phyloP scores from a whole-genome alignment of 1,284 basidiomycete genomes.

The Sphaerobolus stellatus region DNA sequence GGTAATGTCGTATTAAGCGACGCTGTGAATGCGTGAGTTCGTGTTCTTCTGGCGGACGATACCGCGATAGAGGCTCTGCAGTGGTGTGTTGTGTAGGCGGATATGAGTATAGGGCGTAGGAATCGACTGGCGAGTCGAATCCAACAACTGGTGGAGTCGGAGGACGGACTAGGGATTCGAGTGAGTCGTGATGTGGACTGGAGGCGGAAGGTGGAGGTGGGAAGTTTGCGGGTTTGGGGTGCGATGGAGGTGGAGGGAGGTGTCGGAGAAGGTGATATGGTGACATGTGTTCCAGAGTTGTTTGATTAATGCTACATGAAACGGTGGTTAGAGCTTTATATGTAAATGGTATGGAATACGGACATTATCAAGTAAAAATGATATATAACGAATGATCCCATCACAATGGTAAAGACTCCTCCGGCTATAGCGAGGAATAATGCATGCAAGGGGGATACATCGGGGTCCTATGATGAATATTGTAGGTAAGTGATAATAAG shows the following conservation, averaged over 20 bases:
- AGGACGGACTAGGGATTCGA: too few relatives aligned
- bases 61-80: conserved; percentile 1
- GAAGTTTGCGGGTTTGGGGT: neutral
- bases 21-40: conserved; percentile 73
- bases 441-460: conserved; percentile 58
- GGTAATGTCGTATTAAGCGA: conserved; percentile 63
- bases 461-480: conserved; percentile 11
- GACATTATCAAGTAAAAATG: conserved; percentile 80
- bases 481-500: too few relatives aligned
- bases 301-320: conserved; percentile 72
- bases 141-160: too few relatives aligned
- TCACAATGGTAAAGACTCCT: conserved; percentile 59
- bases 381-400: conserved; percentile 77
- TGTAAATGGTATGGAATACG: conserved; percentile 31
- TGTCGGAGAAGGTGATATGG: conserved; percentile 73
- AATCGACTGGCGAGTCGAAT: too few relatives aligned
- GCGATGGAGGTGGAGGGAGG: conserved; percentile 32
- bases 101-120: conserved; percentile 14
- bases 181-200: too few relatives aligned
- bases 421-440: conserved; percentile 66
- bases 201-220: neutral
- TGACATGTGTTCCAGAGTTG: conserved; percentile 78
- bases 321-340: conserved; percentile 1
- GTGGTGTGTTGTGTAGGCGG: conserved; percentile 14
- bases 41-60: conserved; percentile 57